Evolutionary conservation across 257 asterid genomes (phyloP).

Genomic region (Nicotiana obtusifolia): DNA sequence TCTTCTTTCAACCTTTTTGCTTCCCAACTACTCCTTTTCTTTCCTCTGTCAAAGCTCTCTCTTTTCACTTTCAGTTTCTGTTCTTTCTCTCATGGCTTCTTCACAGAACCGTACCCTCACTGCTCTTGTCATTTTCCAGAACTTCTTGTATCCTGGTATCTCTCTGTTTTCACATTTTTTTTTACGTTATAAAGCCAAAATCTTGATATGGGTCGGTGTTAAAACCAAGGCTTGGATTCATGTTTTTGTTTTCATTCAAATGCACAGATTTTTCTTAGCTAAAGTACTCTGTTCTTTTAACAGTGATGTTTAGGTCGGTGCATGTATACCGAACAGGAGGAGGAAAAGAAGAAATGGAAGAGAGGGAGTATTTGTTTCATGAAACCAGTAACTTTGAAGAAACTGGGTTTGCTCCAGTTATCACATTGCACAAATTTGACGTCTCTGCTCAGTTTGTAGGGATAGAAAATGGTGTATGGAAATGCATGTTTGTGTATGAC

Average conservation of each 20-base stretch:
- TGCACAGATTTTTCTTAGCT: background rate
- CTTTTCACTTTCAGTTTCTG: background rate
- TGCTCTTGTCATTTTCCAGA: slow-evolving; percentile 27
- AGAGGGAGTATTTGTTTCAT: slow-evolving; percentile 26
- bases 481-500: slow-evolving; percentile 25
- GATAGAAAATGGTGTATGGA: slow-evolving; percentile 25
- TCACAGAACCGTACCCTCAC: slow-evolving; percentile 13
- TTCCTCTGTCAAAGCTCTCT: background rate
- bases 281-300: background rate
- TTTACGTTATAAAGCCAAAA: background rate
- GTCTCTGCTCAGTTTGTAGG: slow-evolving; percentile 14
- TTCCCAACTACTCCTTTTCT: background rate
- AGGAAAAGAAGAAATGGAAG: slow-evolving; percentile 17
- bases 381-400: slow-evolving; percentile 20
- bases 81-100: slow-evolving; percentile 17
- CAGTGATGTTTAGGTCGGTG: slow-evolving; percentile 28
- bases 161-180: background rate
- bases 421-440: slow-evolving; percentile 17
- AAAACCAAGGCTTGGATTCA: background rate
- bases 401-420: slow-evolving; percentile 7
- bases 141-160: slow-evolving; percentile 14
- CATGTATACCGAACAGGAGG: slow-evolving; percentile 18
- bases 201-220: background rate
- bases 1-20: background rate
- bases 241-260: background rate